Evolutionary conservation across 2,329 filamentous ascomycete genomes (phyloP).

Genomic region (Saccharata proteae): DNA sequence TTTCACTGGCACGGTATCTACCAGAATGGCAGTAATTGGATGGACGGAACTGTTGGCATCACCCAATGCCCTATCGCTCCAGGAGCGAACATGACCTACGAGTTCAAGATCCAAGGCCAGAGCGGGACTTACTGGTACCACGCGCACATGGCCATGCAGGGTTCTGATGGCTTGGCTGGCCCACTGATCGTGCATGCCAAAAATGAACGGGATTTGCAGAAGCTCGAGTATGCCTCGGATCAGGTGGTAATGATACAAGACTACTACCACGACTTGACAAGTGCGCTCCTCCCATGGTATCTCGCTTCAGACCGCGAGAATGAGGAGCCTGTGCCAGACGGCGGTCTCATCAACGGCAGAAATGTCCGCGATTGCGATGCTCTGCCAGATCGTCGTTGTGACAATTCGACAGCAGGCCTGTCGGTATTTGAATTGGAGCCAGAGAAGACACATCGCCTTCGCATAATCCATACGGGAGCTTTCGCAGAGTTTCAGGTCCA

Average conservation of each 20-base stretch:
- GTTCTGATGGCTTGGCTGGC: constrained; percentile 56
- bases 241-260: constrained; percentile 54
- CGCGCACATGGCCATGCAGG: constrained; percentile 54
- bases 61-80: constrained; percentile 56
- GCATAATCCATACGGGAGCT: constrained; percentile 60
- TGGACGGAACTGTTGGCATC: constrained; percentile 57
- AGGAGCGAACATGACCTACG: constrained; percentile 53
- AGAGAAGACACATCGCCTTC: constrained; percentile 55
- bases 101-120: constrained; percentile 43
- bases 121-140: constrained; percentile 72
- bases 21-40: constrained; percentile 55
- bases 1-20: constrained; percentile 62
- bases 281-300: constrained; percentile 39
- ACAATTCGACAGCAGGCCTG: constrained; percentile 17
- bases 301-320: constrained; percentile 37
- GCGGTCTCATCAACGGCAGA: constrained; percentile 31
- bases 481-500: constrained; percentile 46
- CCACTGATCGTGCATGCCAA: constrained; percentile 48
- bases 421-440: constrained; percentile 25
- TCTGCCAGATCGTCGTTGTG: constrained; percentile 24
- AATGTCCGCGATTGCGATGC: constrained; percentile 25
- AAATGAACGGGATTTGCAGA: constrained; percentile 32
- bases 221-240: constrained; percentile 37
- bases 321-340: constrained; percentile 44
- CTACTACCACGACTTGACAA: constrained; percentile 50